Base-by-base conservation (phyloP, 2,329 filamentous ascomycete genomes). In the Ascosphaera apis region DNA sequence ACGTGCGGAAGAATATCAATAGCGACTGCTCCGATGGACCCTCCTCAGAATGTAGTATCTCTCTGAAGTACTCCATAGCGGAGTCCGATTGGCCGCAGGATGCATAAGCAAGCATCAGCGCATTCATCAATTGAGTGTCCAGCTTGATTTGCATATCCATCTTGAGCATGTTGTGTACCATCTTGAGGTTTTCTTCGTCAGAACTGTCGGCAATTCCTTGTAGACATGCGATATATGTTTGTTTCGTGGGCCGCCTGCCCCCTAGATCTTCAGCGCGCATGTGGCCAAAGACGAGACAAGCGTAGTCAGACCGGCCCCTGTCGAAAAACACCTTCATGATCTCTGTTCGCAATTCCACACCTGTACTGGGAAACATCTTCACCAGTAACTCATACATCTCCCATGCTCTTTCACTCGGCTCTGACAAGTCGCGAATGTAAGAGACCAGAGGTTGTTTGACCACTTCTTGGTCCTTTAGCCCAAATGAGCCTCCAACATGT, bases 111-210 rank as follows among this genome's bases (percentile, higher is more conserved):
- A 88, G 63, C 73, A 98, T 92, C 34, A 95, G 60, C 0, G 77
- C 72, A 47, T 92, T 95, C 45, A 76, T 71, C 2, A 95, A 61
- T 37, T 61, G 63, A 0, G 86, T 95, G 45, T 68, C 73, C 3
- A 76, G 66, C 45, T 84, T 72, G 27, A 95, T 66, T 31, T 70
- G 68, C n/a, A 74, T 66, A 52, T 98, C 88, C 53, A 93, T 74
- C 57, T 92, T 95, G 44, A 93, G 65, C 70, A 92, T 86, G 50
- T 93, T 92, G 58, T 92, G 78, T 2, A 91, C 69, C 41, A 77
- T 69, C 39, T 72, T 69, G 15, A 93, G 58, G 31, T 72, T 72
- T 38, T 79, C 72, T 1, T 57, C 48, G 45, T 78, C 72, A 11
- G 53, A 57, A 6, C 63, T 62, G 19, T 60, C 57, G 3, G 75